Conservation (phyloP, 2,329 filamentous ascomycete species). For the Aspergillus spinulosporus region DNA sequence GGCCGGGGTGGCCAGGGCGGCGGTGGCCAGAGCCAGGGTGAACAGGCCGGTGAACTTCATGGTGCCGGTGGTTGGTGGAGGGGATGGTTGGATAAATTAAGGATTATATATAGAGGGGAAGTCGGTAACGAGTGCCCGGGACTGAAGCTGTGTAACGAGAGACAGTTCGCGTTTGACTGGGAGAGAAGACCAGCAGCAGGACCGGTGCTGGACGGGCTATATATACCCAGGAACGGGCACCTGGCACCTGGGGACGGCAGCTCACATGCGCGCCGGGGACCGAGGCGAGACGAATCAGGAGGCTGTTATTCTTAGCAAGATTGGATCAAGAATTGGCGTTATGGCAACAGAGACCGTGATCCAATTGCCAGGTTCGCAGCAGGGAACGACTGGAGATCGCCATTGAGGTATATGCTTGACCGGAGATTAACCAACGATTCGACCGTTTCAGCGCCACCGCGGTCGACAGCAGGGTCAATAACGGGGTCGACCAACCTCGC, state of each 20-base stretch:
- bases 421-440: not conserved
- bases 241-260: not conserved
- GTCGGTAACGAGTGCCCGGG: conserved; percentile 24
- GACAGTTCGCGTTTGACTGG: conserved; percentile 19
- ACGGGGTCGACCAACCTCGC: no score
- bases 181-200: not conserved
- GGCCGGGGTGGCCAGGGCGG: conserved; percentile 26
- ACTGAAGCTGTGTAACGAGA: conserved; percentile 18
- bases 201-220: conserved; percentile 3
- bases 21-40: conserved; percentile 26
- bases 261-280: conserved; percentile 13
- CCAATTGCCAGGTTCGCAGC: conserved; percentile 1
- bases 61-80: conserved; percentile 14
- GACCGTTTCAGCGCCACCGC: not conserved
- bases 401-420: not conserved
- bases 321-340: conserved; percentile 7
- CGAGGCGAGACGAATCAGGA: conserved; percentile 15
- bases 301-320: conserved; percentile 11
- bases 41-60: conserved; percentile 29
- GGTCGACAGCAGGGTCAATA: not conserved
- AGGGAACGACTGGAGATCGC: not conserved
- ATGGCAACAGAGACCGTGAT: not conserved
- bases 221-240: conserved; percentile 1
- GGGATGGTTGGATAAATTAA: not conserved
- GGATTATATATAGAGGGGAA: conserved; percentile 15